Base-by-base conservation (phyloP, 306 rosid genomes). In the Vigna nakashimae region DNA sequence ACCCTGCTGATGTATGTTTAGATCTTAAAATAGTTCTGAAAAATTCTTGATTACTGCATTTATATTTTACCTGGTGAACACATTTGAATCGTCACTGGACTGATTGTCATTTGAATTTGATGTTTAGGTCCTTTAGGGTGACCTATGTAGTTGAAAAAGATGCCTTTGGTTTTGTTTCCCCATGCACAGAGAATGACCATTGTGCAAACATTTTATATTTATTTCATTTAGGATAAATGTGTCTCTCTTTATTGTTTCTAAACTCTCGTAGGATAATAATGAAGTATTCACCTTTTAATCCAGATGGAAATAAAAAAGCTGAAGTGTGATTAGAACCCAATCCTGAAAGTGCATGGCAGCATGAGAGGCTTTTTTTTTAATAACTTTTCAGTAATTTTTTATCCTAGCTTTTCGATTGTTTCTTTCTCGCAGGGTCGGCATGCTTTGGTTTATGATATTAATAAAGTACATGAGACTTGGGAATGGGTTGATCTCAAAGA, bases 401-500 rank as follows among this genome's bases (percentile, higher is more conserved):
- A 52, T 22, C 14, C 22, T 26, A 74, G 49, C 24, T 74, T 49
- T 76, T 51, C 16, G 52, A 24, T 12, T 65, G 5, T 53, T 38
- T 52, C 15, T 73, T 42, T 64, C 76, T 80, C 85, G 73, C 86
- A 92, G 99, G 97, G 92, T 42, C 91, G 96, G 32, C 96, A 95
- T 80, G 96, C 93, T 80, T 77, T 95, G 90, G 94, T 90, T 62
- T 95, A 95, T 81, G 98, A 95, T 86, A 91, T 87, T 17, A 64
- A 87, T 84, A 86, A 89, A 78, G 83, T 87, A 15, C 79, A 87
- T 42, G 99, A 91, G 90, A 91, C 98, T 9, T 95, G 95, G 93
- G 99, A 95, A 80, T 95, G 96, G 99, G 99, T 92, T 82, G 90
- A 95, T 79, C 92, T 95, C 82, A 91, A 91, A 79, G 98, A 95